These are phyloP conservation scores for Paramecium tetraurelia DNA, from an alignment of 73 alveolate genomes.

Conservation along the genomic window DNA sequence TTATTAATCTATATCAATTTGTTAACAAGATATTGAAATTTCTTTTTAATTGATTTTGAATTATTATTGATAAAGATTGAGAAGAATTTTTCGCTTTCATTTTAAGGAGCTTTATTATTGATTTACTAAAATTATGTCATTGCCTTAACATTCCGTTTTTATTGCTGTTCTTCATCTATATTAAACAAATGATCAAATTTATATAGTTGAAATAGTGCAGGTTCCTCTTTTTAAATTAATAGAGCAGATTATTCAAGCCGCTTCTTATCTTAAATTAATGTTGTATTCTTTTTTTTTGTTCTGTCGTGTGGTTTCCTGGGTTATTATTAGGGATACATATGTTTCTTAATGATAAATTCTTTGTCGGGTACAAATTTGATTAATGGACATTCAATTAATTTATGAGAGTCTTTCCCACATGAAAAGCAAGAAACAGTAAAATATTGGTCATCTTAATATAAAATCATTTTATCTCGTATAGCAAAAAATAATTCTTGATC, in stretches of 20 bases:
- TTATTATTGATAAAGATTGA: neutral
- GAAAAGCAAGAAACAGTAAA: constrained; percentile 6
- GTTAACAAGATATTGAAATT: neutral
- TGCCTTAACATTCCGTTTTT: neutral
- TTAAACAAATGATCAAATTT: neutral
- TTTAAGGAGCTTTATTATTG: neutral
- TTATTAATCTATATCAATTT: neutral
- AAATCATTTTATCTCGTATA: constrained; percentile 26
- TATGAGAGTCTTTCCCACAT: neutral
- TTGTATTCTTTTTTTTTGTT: neutral
- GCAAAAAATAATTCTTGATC: constrained; percentile 39
- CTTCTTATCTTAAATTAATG: neutral
- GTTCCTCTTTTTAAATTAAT: neutral
- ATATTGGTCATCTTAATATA: neutral
- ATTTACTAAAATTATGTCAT: neutral
- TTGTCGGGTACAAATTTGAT: constrained; percentile 24
- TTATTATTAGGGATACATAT: neutral
- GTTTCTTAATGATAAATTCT: neutral
- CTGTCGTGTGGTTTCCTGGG: neutral
- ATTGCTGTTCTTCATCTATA: neutral
- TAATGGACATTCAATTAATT: constrained; percentile 35
- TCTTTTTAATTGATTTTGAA: neutral
- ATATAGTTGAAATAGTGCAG: neutral
- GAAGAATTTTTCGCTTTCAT: neutral
- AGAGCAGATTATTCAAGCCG: neutral